A percentile compares a stretch with the other conserved stretches of the same genome.
Conservation (phyloP, 2,329 filamentous ascomycete species). For the Verticillium isaacii region DNA sequence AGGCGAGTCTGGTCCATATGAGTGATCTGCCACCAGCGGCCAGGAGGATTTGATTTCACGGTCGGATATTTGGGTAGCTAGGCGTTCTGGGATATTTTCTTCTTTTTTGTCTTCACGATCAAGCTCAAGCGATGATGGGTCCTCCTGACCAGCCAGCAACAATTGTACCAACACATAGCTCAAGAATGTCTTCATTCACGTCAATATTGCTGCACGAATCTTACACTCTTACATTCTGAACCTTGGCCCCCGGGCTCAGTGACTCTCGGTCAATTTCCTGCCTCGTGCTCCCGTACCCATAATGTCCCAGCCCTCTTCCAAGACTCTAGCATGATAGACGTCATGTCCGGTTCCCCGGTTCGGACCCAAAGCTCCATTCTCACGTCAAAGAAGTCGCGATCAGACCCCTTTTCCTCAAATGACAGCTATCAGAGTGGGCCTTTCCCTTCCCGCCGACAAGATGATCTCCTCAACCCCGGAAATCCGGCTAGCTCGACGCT, state of each 20-base stretch:
- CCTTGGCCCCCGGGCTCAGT: too few relatives aligned
- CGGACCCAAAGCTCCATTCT: neutral
- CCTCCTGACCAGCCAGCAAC: neutral
- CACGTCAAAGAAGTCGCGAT: neutral
- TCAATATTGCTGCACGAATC: neutral
- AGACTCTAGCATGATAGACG: neutral
- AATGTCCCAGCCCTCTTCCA: neutral
- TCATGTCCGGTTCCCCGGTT: neutral
- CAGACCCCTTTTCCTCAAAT: neutral
- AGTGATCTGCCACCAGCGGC: slow-evolving; percentile 12
- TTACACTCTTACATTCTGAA: too few relatives aligned
- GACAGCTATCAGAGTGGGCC: neutral
- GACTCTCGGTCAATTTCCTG: too few relatives aligned
- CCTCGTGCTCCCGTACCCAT: neutral
- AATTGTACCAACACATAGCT: neutral
- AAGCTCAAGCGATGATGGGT: neutral
- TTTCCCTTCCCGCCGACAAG: neutral
- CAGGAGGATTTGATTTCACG: neutral
- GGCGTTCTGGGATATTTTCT: neutral
- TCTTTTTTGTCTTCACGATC: neutral
- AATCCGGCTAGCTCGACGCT: neutral
- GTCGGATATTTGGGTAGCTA: neutral
- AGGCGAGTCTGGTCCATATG: slow-evolving; percentile 25
- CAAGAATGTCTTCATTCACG: neutral
- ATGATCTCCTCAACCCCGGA: neutral